Conservation (phyloP, 2,329 filamentous ascomycete genomes). For the Scedosporium apiospermum region DNA sequence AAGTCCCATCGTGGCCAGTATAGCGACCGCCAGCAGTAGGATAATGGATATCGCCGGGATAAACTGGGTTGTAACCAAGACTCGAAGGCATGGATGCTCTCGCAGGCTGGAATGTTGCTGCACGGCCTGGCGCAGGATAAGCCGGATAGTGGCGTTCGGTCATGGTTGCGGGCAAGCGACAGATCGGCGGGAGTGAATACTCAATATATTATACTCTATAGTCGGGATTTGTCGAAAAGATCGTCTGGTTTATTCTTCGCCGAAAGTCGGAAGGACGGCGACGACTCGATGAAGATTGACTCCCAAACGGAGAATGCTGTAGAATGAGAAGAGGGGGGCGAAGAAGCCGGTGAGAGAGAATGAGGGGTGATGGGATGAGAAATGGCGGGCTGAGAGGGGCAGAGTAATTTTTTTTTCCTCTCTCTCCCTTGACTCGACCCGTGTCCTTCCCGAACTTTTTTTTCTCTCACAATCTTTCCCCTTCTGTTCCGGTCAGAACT, state of each 20-base stretch:
- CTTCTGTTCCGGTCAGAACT: not conserved
- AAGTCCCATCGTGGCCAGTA: slow-evolving; percentile 6
- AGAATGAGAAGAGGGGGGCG: not conserved
- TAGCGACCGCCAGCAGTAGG: slow-evolving; percentile 26
- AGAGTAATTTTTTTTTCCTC: not conserved
- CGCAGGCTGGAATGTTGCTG: slow-evolving; percentile 37
- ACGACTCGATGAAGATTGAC: not conserved
- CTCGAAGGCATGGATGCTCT: slow-evolving; percentile 37
- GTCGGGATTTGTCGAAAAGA: not conserved
- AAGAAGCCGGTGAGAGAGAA: slow-evolving; percentile 7
- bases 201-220: not conserved
- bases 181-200: not conserved
- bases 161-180: slow-evolving; percentile 26
- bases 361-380: slow-evolving; percentile 11
- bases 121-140: slow-evolving; percentile 30
- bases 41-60: slow-evolving; percentile 45
- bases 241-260: not conserved
- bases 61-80: slow-evolving; percentile 39
- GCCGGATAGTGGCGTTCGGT: slow-evolving; percentile 33
- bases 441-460: not conserved
- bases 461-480: not conserved
- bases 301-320: not conserved
- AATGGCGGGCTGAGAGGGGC: slow-evolving; percentile 6
- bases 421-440: not conserved
- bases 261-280: not conserved